These are phyloP conservation scores for Aechmea fasciata DNA, from an alignment of 176 grass and related monocot species.

Conservation along the genomic window DNA sequence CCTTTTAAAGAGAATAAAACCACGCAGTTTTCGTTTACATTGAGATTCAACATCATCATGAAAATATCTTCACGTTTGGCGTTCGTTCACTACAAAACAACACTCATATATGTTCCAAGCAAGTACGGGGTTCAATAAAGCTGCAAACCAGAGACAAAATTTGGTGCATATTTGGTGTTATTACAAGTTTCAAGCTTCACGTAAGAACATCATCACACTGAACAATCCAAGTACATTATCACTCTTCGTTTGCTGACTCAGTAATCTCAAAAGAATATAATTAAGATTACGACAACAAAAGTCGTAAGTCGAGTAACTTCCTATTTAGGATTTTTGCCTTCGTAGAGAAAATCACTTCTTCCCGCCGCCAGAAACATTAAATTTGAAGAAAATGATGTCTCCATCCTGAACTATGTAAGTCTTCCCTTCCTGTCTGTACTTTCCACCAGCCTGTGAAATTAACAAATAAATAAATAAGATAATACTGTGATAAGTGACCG, in stretches of 20 bases:
- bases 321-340: background rate
- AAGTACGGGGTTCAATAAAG: too few relatives aligned
- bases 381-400: conserved; percentile 97
- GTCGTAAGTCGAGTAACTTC: background rate
- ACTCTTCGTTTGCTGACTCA: background rate
- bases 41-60: too few relatives aligned
- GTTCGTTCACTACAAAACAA: too few relatives aligned
- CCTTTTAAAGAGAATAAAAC: too few relatives aligned
- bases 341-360: conserved; percentile 55
- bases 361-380: conserved; percentile 91
- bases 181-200: background rate
- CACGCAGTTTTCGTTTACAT: too few relatives aligned
- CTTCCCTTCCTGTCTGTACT: conserved; percentile 95
- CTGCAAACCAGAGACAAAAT: background rate
- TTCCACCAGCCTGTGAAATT: conserved; percentile 66
- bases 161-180: background rate
- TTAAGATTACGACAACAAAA: background rate
- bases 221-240: background rate
- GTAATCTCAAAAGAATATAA: conserved; percentile 15
- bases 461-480: background rate
- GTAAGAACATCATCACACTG: background rate
- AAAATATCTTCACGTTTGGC: too few relatives aligned
- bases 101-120: too few relatives aligned
- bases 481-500: too few relatives aligned
- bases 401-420: conserved; percentile 96